A percentile compares a stretch with the other conserved stretches of the same genome.
Evolutionary conservation across 2,329 filamentous ascomycete species (phyloP).

Genomic region (Pseudocercospora eumusae): DNA sequence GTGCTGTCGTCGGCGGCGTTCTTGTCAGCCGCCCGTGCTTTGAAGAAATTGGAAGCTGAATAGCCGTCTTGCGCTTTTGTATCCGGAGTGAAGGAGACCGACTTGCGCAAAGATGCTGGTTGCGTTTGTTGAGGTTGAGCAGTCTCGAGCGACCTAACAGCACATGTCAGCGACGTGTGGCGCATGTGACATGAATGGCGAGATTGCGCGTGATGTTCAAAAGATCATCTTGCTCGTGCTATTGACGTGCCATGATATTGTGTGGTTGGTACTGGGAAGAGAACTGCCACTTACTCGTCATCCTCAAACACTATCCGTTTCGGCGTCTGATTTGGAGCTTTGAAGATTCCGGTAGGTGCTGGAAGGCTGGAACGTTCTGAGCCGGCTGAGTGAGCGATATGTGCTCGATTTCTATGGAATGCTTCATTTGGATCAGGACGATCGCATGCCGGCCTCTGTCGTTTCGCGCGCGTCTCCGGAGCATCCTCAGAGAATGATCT

Average conservation of each 20-base stretch:
- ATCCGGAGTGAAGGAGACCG: constrained; percentile 65
- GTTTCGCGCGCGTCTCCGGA: constrained; percentile 19
- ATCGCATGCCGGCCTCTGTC: constrained; percentile 12
- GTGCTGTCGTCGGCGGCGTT: constrained; percentile 25
- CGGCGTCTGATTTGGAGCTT: constrained; percentile 22
- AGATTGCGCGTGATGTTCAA: background rate
- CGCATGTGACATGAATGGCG: background rate
- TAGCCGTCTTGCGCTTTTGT: constrained; percentile 61
- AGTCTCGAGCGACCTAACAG: constrained; percentile 8
- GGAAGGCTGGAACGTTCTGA: constrained; percentile 18
- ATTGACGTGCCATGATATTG: background rate
- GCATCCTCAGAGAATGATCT: constrained; percentile 8
- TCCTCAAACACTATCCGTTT: constrained; percentile 29
- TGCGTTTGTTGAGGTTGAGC: constrained; percentile 5
- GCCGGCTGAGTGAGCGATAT: constrained; percentile 13
- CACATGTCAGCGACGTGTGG: constrained; percentile 1
- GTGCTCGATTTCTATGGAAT: constrained; percentile 11
- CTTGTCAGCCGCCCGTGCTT: constrained; percentile 47
- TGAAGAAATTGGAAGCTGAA: constrained; percentile 55
- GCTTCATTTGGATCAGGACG: constrained; percentile 6
- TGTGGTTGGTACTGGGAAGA: background rate
- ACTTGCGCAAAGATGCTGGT: constrained; percentile 47
- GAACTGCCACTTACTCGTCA: constrained; percentile 26
- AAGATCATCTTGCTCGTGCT: background rate
- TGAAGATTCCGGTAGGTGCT: constrained; percentile 20